A percentile compares a stretch with the other conserved stretches of the same genome.
Conservation (phyloP, 768 basidiomycete genomes). For the Amanita rubescens region DNA sequence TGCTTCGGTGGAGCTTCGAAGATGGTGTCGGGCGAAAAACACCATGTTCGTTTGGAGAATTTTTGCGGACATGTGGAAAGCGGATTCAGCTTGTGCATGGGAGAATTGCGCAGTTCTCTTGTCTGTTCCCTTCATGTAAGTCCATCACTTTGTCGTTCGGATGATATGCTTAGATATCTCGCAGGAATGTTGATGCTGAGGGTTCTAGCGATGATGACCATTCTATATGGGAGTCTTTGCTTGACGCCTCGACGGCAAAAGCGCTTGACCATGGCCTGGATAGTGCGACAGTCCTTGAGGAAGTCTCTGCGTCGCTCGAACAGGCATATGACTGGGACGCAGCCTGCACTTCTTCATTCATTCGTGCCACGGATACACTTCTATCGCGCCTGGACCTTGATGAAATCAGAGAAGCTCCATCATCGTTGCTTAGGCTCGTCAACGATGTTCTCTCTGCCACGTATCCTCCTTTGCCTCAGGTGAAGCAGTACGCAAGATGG, state of each 20-base stretch:
- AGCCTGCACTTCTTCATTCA: constrained; percentile 30
- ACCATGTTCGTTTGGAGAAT: constrained; percentile 50
- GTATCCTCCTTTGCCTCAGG: constrained; percentile 58
- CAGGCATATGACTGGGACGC: constrained; percentile 28
- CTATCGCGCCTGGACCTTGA: constrained; percentile 45
- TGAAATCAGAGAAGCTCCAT: constrained; percentile 47
- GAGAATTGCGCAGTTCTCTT: constrained; percentile 48
- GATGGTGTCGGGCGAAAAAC: constrained; percentile 31
- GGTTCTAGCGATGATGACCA: constrained; percentile 48
- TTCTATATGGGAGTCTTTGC: constrained; percentile 50
- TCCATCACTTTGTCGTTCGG: constrained; percentile 14
- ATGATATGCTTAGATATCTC: constrained; percentile 4
- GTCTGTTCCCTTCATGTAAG: constrained; percentile 57
- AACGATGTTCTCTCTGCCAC: constrained; percentile 50
- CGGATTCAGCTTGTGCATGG: constrained; percentile 39
- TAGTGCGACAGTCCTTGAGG: constrained; percentile 43
- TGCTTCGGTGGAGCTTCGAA: constrained; percentile 14
- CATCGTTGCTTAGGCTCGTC: constrained; percentile 47
- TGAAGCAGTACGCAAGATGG: constrained; percentile 53
- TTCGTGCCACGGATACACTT: constrained; percentile 56
- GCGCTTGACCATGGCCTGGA: constrained; percentile 59
- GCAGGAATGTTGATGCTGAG: constrained; percentile 39
- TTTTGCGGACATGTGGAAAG: constrained; percentile 50
- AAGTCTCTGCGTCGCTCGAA: constrained; percentile 40
- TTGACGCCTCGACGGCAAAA: constrained; percentile 42